Evolutionary conservation across 768 basidiomycete genomes (phyloP), one percentile per base, ranked within the genome.

Genomic region (Lepiota brunneoincarnata): DNA sequence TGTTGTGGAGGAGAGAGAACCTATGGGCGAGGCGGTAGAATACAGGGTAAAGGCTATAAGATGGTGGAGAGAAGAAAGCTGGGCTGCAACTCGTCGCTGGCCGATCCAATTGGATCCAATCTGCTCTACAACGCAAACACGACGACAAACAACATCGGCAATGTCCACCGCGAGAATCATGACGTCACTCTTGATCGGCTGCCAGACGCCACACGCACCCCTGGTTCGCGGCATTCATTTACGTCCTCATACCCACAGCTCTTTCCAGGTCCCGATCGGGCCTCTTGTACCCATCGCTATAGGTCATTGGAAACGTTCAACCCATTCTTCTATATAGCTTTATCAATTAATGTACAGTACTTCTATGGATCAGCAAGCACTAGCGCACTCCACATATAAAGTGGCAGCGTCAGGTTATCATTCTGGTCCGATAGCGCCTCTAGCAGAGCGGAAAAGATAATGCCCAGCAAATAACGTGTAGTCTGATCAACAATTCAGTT

Each of bases 381-480:
- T 31, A 93, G 74, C 72, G 93, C 76, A 65, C 90, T 89, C 93
- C 94, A 99, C 75, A 95, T 86, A 68, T 89, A 98, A 69, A 98
- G 72, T n/a, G 97, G 96, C 58, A 99, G 75, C 38, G 91, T 93
- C 60, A 99, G 76, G 71, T 99, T 99, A 72, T 99, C 97, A 70
- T 98, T 98, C 72, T 99, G 97, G 65, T 88, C 87, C 17, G 92
- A 93, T 53, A 94, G 70, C 14, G 93, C 97, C 72, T 99, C 97
- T 59, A 98, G 77, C 39, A 91, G 67, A 2, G 85, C 84, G 3
- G 89, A 77, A 38, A 89, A 64, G n/a, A 71, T 68, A 24, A 86
- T 77, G 26, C 88, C 84, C 41, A 78, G 60, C 12, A 77, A 68
- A 67, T 95, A 98, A 21, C 85, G 77, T 41, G 72, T 58, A 42